Percentiles rank a stretch among this genome's conserved stretches.
These are phyloP conservation scores for Termitomyces sp. DNA, from an alignment of 768 basidiomycete species.

Conservation along the genomic window DNA sequence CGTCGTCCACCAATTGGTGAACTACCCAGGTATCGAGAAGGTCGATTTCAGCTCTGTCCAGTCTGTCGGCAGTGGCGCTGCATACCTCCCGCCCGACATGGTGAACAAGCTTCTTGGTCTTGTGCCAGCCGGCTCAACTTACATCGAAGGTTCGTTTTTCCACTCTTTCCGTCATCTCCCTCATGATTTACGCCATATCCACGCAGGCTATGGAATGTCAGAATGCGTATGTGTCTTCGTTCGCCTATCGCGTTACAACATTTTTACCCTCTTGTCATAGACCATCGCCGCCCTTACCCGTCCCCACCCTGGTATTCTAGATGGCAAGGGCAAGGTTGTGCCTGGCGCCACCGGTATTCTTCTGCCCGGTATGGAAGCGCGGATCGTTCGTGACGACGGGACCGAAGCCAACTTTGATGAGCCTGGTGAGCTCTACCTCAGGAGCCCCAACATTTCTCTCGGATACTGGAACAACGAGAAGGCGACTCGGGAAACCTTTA, in stretches of 20 bases:
- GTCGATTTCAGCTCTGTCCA: conserved; percentile 50
- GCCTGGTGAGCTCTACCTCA: conserved; percentile 57
- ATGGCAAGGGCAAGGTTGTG: conserved; percentile 32
- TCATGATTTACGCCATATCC: background rate
- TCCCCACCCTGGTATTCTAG: conserved; percentile 39
- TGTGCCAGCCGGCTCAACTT: conserved; percentile 24
- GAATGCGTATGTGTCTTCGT: conserved; percentile 44
- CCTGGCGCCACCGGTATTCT: conserved; percentile 52
- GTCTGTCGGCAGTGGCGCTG: conserved; percentile 47
- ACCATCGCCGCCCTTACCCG: conserved; percentile 47
- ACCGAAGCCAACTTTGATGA: conserved; percentile 46
- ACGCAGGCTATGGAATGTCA: conserved; percentile 65
- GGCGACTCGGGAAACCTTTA: conserved; percentile 62
- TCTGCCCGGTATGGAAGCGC: conserved; percentile 50
- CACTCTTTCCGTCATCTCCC: background rate
- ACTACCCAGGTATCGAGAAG: conserved; percentile 42
- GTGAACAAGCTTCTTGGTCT: conserved; percentile 32
- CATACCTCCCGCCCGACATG: conserved; percentile 59
- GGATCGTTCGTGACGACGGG: conserved; percentile 50
- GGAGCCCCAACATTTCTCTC: conserved; percentile 46
- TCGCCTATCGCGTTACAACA: background rate
- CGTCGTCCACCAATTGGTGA: conserved; percentile 57
- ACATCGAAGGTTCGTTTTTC: conserved; percentile 40
- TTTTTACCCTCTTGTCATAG: conserved; percentile 21
- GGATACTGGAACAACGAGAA: conserved; percentile 74